Percentiles rank a stretch among this genome's conserved stretches.
These are phyloP conservation scores for Trichosporon faecale DNA, from an alignment of 1,284 basidiomycete species.

Conservation along the genomic window DNA sequence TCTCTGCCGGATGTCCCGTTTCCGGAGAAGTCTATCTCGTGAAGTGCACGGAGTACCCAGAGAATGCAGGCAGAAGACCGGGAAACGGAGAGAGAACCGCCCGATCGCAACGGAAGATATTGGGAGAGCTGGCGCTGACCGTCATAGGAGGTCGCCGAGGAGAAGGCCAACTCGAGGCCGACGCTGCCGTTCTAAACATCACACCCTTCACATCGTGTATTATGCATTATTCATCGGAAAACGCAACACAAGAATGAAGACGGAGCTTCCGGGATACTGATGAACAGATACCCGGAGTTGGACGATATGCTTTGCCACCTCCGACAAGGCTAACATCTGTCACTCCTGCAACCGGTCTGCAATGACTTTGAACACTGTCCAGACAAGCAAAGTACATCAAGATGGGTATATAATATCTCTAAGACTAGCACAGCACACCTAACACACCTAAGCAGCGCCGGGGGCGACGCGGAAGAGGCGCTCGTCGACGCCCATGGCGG, in stretches of 20 bases:
- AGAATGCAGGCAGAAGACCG: too few species aligned
- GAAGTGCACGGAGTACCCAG: too few species aligned
- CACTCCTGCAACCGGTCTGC: neutral
- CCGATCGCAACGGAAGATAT: too few species aligned
- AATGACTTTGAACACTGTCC: neutral
- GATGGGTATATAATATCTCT: neutral
- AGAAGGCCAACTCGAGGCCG: neutral
- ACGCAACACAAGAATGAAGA: neutral
- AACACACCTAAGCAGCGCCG: neutral
- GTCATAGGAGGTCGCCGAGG: neutral
- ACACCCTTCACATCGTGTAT: conserved; percentile 10
- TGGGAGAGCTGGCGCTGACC: conserved; percentile 6
- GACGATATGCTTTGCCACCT: too few species aligned
- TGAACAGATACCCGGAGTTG: neutral
- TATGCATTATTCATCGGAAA: conserved; percentile 15
- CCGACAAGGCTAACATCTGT: too few species aligned
- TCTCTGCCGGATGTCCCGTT: too few species aligned
- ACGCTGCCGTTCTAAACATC: conserved; percentile 12
- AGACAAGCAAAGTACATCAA: neutral
- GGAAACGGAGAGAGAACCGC: too few species aligned
- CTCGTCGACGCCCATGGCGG: conserved; percentile 36
- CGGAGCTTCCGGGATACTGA: neutral
- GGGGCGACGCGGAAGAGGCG: conserved; percentile 29
- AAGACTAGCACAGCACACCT: neutral
- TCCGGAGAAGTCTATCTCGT: too few species aligned